Conservation (phyloP, 805 yeast species). For the Saccharomycopsis malanga region DNA sequence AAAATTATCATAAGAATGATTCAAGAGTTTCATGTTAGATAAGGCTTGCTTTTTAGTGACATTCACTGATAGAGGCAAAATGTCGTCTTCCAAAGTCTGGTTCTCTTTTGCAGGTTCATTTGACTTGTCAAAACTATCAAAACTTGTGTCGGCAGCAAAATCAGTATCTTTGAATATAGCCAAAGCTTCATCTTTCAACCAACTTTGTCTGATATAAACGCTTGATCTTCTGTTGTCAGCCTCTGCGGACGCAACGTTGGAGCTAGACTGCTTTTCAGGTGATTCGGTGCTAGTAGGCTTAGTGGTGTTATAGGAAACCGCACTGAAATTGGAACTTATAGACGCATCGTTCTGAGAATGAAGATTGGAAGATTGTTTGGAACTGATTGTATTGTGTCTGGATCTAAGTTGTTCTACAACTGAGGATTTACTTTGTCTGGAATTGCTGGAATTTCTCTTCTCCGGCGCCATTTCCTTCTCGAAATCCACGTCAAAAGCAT, state of each 20-base stretch:
- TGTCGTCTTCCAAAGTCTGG: conserved; percentile 3
- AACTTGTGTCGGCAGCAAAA: neutral
- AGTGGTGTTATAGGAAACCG: conserved; percentile 14
- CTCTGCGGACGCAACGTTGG: neutral
- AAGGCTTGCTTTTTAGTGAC: neutral
- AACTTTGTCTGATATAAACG: conserved; percentile 20
- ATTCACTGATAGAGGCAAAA: conserved; percentile 1
- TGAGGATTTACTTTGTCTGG: neutral
- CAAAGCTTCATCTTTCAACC: conserved; percentile 21
- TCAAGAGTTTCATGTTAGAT: neutral
- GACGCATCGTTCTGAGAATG: conserved; percentile 13
- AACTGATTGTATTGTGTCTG: neutral
- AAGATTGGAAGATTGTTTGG: conserved; percentile 16
- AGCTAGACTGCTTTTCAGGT: neutral
- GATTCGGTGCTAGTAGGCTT: neutral
- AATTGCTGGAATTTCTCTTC: neutral
- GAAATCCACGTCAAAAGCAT: conserved; percentile 15
- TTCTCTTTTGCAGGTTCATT: neutral
- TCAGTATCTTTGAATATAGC: conserved; percentile 13
- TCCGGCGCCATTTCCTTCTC: conserved; percentile 13
- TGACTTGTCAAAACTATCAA: neutral
- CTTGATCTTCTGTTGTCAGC: conserved; percentile 15
- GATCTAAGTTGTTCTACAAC: neutral
- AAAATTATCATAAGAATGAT: conserved; percentile 3
- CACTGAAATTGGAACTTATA: conserved; percentile 6